phyloP scores from a whole-genome alignment of 768 basidiomycete genomes.

The Rhodosporidiobolus odoratus region DNA sequence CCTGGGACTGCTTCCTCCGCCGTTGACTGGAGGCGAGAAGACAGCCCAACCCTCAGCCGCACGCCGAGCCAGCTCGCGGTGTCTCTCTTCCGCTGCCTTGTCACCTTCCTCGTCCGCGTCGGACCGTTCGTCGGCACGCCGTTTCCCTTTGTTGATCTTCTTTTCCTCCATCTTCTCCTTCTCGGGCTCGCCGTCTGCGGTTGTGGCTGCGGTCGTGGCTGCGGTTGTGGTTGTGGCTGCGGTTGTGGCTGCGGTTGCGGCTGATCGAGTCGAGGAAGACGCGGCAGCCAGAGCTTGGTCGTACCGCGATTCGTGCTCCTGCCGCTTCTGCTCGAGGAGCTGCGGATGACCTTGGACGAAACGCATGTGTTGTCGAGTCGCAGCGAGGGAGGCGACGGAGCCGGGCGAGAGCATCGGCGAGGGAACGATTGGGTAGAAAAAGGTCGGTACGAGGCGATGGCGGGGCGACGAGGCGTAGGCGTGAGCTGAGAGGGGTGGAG shows the following conservation, averaged over 20 bases:
- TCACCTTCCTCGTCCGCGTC: background rate
- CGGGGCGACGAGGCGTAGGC: too few species aligned
- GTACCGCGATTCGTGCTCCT: background rate
- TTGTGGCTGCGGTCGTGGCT: background rate
- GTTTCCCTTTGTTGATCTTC: background rate
- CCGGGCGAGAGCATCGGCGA: conserved; percentile 1
- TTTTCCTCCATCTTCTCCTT: background rate
- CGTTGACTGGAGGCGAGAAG: background rate
- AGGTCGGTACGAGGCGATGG: background rate
- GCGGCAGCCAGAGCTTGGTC: background rate
- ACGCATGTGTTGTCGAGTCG: too few species aligned
- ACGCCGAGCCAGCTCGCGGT: background rate
- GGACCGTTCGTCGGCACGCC: background rate
- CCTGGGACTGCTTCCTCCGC: background rate
- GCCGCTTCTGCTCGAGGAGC: background rate
- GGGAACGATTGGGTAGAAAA: conserved; percentile 3
- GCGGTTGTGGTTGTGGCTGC: background rate
- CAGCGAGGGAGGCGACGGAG: background rate
- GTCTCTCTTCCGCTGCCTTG: background rate
- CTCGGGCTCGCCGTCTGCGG: background rate
- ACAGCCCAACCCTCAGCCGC: conserved; percentile 1
- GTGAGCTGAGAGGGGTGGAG: background rate
- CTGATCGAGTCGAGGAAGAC: too few species aligned
- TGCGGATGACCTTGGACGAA: background rate
- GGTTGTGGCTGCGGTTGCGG: too few species aligned